phyloP scores from a whole-genome alignment of 2,329 filamentous ascomycete species.

The Macrophomina phaseolina region DNA sequence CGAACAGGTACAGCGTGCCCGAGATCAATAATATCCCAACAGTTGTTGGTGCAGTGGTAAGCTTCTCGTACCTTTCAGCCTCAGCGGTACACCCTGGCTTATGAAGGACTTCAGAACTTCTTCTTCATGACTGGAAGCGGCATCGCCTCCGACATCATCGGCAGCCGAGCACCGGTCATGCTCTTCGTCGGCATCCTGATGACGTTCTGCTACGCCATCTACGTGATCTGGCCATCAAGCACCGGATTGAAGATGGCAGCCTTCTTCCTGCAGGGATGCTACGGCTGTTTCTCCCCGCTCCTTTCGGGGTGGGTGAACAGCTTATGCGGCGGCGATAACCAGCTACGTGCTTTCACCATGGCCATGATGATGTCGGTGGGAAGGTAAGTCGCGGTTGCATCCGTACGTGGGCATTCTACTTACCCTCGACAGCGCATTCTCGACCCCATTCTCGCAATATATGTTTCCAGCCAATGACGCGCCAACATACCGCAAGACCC shows the following conservation, averaged over 20 bases:
- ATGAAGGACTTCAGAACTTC: slow-evolving; percentile 38
- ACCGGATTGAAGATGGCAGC: slow-evolving; percentile 47
- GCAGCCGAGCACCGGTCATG: slow-evolving; percentile 45
- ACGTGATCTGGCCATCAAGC: slow-evolving; percentile 48
- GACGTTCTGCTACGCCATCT: slow-evolving; percentile 45
- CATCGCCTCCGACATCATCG: slow-evolving; percentile 41
- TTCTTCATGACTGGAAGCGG: slow-evolving; percentile 45
- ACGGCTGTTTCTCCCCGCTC: slow-evolving; percentile 51
- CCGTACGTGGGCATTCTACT: not conserved
- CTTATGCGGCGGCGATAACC: slow-evolving; percentile 50
- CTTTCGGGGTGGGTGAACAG: slow-evolving; percentile 51
- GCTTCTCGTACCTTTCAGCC: not conserved
- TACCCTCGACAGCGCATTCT: not conserved
- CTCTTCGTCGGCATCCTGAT: slow-evolving; percentile 44
- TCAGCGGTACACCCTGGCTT: too few species aligned
- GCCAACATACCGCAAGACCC: slow-evolving; percentile 23
- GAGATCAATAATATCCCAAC: slow-evolving; percentile 57
- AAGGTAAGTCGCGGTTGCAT: not conserved
- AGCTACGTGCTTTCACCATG: slow-evolving; percentile 51
- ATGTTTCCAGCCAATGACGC: slow-evolving; percentile 29
- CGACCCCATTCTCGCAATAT: slow-evolving; percentile 30
- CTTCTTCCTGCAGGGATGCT: slow-evolving; percentile 49
- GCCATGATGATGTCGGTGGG: slow-evolving; percentile 31
- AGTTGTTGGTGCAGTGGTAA: slow-evolving; percentile 43
- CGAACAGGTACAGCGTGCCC: slow-evolving; percentile 40